phyloP scores from a whole-genome alignment of 2,329 filamentous ascomycete genomes.

The Macrophomina tecta region DNA sequence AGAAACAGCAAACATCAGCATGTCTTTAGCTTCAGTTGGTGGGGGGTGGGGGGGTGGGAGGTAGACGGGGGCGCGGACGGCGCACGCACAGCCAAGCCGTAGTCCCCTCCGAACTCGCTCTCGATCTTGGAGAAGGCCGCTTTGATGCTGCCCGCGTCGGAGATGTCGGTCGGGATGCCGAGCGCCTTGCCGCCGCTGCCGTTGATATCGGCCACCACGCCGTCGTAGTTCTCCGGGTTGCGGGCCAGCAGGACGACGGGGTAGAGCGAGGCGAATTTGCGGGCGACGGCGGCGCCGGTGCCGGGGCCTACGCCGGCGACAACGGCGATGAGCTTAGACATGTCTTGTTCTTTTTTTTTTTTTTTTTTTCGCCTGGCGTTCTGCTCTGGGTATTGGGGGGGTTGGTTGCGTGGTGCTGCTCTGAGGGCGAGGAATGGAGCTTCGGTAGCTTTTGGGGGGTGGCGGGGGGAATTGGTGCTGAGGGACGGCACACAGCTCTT shows the following conservation, averaged over 20 bases:
- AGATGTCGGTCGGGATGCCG: constrained; percentile 71
- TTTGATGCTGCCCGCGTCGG: constrained; percentile 60
- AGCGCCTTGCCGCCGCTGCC: constrained; percentile 70
- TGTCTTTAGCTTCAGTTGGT: constrained; percentile 36
- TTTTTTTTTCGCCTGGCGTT: not conserved
- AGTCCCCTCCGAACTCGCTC: constrained; percentile 61
- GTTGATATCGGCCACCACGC: constrained; percentile 73
- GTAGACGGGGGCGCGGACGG: no score
- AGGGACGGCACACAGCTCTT: not conserved
- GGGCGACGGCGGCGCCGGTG: constrained; percentile 67
- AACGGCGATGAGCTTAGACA: constrained; percentile 63
- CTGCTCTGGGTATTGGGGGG: not conserved
- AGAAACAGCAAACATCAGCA: constrained; percentile 41
- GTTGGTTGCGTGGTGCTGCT: no score
- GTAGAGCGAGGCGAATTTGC: constrained; percentile 68
- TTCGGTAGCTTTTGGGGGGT: not conserved
- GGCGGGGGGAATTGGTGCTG: not conserved
- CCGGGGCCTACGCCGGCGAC: constrained; percentile 76
- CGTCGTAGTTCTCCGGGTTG: constrained; percentile 67
- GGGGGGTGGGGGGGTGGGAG: not conserved
- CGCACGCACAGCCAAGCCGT: constrained; percentile 41
- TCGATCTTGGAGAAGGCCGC: constrained; percentile 68
- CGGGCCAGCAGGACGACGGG: constrained; percentile 78
- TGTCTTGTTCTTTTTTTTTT: no score
- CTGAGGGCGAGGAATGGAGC: no score